Evolutionary conservation across 495 filamentous ascomycete species (phyloP).

Genomic region (Cetradonia linearis): DNA sequence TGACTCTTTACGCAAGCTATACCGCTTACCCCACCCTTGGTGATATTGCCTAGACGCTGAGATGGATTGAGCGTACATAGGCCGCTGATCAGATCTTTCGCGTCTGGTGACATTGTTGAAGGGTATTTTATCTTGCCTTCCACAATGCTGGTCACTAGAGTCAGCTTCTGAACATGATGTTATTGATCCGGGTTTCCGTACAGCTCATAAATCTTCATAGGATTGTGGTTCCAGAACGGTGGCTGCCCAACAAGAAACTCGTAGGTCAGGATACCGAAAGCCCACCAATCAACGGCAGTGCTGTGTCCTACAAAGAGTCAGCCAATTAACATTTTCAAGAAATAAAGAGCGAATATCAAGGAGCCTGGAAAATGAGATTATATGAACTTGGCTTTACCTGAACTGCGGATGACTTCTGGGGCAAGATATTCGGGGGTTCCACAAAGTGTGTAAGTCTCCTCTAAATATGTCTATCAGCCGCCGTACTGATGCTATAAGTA

Average conservation of each 20-base stretch:
- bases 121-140: constrained; percentile 65
- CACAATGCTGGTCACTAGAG: constrained; percentile 46
- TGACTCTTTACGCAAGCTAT: constrained; percentile 74
- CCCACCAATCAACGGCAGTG: constrained; percentile 99
- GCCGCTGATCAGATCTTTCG: constrained; percentile 71
- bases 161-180: constrained; percentile 7
- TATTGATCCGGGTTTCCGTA: constrained; percentile 29
- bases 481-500: background rate
- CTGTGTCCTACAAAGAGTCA: constrained; percentile 52
- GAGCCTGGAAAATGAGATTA: constrained; percentile 13
- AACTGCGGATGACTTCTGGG: constrained; percentile 92
- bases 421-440: constrained; percentile 96
- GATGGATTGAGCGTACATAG: constrained; percentile 86
- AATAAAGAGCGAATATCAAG: constrained; percentile 6
- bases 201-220: constrained; percentile 94
- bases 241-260: constrained; percentile 94
- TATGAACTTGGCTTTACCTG: constrained; percentile 33
- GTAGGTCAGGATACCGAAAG: constrained; percentile 87
- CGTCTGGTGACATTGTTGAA: constrained; percentile 56
- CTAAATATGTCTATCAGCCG: constrained; percentile 24
- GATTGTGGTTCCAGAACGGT: constrained; percentile 93
- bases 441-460: constrained; percentile 91
- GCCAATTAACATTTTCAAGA: constrained; percentile 5
- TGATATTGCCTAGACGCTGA: constrained; percentile 78
- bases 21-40: constrained; percentile 44